phyloP scores from a whole-genome alignment of 176 grass and related monocot species.

The Oryza punctata region DNA sequence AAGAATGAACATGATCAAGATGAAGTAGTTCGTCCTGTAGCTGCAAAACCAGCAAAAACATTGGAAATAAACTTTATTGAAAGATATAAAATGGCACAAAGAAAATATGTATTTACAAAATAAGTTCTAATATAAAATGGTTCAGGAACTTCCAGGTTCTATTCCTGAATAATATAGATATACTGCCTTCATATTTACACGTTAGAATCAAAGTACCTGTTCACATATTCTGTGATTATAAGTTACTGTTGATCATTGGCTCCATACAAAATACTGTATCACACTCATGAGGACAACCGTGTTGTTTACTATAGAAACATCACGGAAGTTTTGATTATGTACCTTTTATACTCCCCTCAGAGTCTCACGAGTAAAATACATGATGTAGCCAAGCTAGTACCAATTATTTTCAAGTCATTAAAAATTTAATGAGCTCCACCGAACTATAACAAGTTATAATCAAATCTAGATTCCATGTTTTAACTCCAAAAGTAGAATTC shows the following conservation, averaged over 20 bases:
- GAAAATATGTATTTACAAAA: slow-evolving; percentile 23
- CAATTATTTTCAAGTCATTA: not conserved
- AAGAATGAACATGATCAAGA: slow-evolving; percentile 74
- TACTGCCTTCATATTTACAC: not conserved
- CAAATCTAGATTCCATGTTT: not conserved
- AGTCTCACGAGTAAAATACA: not conserved
- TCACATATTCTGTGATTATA: not conserved
- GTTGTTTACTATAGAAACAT: not conserved
- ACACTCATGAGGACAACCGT: not conserved
- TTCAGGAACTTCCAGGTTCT: not conserved
- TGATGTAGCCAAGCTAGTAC: not conserved
- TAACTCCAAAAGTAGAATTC: slow-evolving; percentile 22
- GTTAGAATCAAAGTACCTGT: not conserved
- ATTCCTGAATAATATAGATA: not conserved
- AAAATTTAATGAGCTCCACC: not conserved
- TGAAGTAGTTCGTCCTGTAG: slow-evolving; percentile 92
- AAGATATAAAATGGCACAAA: slow-evolving; percentile 22
- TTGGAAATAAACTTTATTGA: slow-evolving; percentile 20
- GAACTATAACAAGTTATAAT: not conserved
- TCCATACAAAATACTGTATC: not conserved
- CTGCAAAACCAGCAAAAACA: slow-evolving; percentile 46
- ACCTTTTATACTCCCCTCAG: not conserved
- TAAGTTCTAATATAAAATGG: not conserved
- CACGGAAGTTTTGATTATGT: not conserved
- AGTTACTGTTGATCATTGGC: not conserved